phyloP scores from a whole-genome alignment of 805 yeast species.

The Helenozyma rhizophorensis region DNA sequence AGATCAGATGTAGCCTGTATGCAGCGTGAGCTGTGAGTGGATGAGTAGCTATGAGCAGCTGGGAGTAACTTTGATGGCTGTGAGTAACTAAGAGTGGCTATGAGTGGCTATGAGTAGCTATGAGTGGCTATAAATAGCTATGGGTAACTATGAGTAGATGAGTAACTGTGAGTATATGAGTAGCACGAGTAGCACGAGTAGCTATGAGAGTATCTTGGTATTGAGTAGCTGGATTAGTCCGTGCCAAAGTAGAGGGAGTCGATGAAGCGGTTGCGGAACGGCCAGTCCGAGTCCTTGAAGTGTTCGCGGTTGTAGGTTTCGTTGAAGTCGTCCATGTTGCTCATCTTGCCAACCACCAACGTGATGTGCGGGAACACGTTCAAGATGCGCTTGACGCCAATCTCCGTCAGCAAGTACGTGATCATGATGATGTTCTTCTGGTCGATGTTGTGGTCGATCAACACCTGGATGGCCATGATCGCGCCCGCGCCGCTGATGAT shows the following conservation, averaged over 20 bases:
- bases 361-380: conserved; percentile 70
- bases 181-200: not conserved
- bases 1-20: no score
- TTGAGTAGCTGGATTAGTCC: conserved; percentile 11
- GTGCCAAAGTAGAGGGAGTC: conserved; percentile 81
- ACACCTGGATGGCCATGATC: conserved; percentile 87
- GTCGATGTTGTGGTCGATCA: conserved; percentile 72
- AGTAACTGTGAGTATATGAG: no score
- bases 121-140: not conserved
- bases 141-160: no score
- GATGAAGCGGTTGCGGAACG: conserved; percentile 64
- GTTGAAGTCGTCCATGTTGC: conserved; percentile 30
- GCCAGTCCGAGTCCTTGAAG: conserved; percentile 48
- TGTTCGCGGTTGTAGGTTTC: conserved; percentile 30
- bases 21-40: no score
- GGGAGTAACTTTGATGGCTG: no score
- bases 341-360: conserved; percentile 65
- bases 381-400: conserved; percentile 67
- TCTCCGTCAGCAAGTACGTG: conserved; percentile 70
- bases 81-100: no score
- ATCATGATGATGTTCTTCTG: conserved; percentile 63
- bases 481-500: conserved; percentile 90
- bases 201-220: not conserved
- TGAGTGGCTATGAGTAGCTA: not conserved
- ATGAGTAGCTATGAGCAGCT: no score